Percentiles rank a stretch among this genome's conserved stretches.
phyloP scores from a whole-genome alignment of 305 asterid species.

The Fraxinus velutina region DNA sequence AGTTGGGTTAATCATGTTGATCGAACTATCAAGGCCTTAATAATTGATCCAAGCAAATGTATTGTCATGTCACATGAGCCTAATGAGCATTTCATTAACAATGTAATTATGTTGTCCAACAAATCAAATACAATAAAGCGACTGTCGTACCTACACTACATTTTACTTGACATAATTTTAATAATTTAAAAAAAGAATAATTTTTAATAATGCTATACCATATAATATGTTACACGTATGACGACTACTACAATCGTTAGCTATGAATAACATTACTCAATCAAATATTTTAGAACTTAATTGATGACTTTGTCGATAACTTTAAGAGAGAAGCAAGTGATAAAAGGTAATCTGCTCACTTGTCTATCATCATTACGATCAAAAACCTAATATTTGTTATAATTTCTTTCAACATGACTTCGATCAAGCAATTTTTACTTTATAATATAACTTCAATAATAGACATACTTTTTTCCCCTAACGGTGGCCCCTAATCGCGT shows the following conservation, averaged over 20 bases:
- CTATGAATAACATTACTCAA: background rate
- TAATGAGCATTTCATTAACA: slow-evolving; percentile 20
- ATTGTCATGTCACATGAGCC: slow-evolving; percentile 34
- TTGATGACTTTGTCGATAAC: slow-evolving; percentile 21
- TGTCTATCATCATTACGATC: slow-evolving; percentile 33
- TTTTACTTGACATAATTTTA: background rate
- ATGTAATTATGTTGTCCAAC: slow-evolving; percentile 5
- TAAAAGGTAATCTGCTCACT: slow-evolving; percentile 23
- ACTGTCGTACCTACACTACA: no score
- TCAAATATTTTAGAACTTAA: slow-evolving; percentile 24
- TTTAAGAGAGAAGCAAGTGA: slow-evolving; percentile 21
- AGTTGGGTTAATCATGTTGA: background rate
- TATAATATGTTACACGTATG: no score
- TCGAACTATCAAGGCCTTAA: background rate
- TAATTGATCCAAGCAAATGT: background rate
- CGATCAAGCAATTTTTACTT: slow-evolving; percentile 25
- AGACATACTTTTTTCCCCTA: slow-evolving; percentile 13
- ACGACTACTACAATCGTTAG: background rate
- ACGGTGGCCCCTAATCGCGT: slow-evolving; percentile 17
- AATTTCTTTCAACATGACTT: slow-evolving; percentile 19
- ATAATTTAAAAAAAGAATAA: background rate
- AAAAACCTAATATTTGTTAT: slow-evolving; percentile 25
- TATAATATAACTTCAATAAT: slow-evolving; percentile 10
- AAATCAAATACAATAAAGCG: slow-evolving; percentile 3
- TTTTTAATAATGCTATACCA: background rate